Evolutionary conservation across 495 filamentous ascomycete species (phyloP), one percentile per base, ranked within the genome.

Genomic region (Podospora comata): DNA sequence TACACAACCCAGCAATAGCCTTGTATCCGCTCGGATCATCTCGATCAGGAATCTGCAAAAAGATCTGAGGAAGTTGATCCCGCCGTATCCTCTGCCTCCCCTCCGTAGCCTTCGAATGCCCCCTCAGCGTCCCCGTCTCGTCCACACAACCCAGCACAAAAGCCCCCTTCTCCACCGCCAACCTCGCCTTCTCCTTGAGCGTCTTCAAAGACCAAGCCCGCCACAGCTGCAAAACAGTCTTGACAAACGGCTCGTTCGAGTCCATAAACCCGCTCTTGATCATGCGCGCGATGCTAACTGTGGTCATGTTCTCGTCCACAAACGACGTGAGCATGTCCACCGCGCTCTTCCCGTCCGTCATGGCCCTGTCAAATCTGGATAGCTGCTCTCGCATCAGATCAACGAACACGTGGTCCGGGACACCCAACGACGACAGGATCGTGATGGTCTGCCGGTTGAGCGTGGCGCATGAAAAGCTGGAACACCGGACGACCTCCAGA

Each of bases 151-250:
- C 95, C n/a, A 98, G 83, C 0, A 98, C 79, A 71, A 93, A 94
- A 23, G 95, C 94, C 0, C 94, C 92, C 62, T 92, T 74, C 1
- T 93, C 88, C 34, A 99, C 86, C 1, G 86, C 79, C 65, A 99
- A 92, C 64, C 87, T 90, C 0, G 96, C 94, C 72, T 97, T 97
- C 72, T 99, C 95, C 71, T 96, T 97, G 15, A 99, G 84, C 32
- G 87, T 81, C 67, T 93, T 94, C 68, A 93, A 83, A 4, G 90
- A 90, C 92, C 92, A 96, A 5, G 90, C 84, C 70, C 87, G 84
- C 92, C 92, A 96, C 1, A 95, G 79, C 6, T 84, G 84, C 2
- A 96, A 76, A 11, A 97, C 71, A 0, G 90, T 92, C 56, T 85
- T 86, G 57, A 93, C 78, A 74, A 97, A 99, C 0, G 96, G 95